Percentiles rank a stretch among this genome's conserved stretches.
phyloP scores from a whole-genome alignment of 768 basidiomycete genomes.

The Kwoniella newhampshirensis region DNA sequence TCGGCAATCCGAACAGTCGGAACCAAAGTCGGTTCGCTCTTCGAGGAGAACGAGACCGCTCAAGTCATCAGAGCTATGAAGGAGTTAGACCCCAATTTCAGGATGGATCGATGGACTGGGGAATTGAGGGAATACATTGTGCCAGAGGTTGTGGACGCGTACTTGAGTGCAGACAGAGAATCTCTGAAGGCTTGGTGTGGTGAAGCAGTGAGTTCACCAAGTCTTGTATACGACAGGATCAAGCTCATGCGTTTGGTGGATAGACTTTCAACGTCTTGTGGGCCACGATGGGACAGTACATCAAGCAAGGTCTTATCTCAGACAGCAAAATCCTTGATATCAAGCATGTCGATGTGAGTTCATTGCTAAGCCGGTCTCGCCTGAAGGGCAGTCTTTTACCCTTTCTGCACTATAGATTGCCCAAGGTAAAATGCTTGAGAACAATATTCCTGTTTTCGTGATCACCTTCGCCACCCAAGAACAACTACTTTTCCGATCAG shows the following conservation, averaged over 20 bases:
- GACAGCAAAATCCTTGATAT: constrained; percentile 96
- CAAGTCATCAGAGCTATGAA: constrained; percentile 86
- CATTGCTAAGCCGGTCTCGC: constrained; percentile 2
- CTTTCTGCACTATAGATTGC: constrained; percentile 61
- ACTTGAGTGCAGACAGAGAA: constrained; percentile 84
- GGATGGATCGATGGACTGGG: constrained; percentile 78
- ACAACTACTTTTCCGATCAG: constrained; percentile 84
- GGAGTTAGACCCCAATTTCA: constrained; percentile 81
- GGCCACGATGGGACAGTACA: constrained; percentile 94
- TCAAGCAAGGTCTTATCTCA: constrained; percentile 82
- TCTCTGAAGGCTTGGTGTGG: constrained; percentile 86
- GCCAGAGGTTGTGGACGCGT: constrained; percentile 95
- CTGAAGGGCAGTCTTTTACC: not conserved
- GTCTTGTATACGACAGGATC: not conserved
- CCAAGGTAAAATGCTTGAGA: constrained; percentile 84
- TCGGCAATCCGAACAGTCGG: constrained; percentile 78
- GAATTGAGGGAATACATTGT: constrained; percentile 96
- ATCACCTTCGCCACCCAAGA: constrained; percentile 93
- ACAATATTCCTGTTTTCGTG: constrained; percentile 81
- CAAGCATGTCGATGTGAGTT: constrained; percentile 87
- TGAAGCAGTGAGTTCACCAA: constrained; percentile 75
- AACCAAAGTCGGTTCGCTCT: constrained; percentile 76
- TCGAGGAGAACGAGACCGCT: constrained; percentile 96
- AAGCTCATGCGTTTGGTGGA: not conserved
- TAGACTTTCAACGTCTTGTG: constrained; percentile 97